Evolutionary conservation across 495 filamentous ascomycete genomes (phyloP).

Genomic region (Hypoxylon cercidicola): DNA sequence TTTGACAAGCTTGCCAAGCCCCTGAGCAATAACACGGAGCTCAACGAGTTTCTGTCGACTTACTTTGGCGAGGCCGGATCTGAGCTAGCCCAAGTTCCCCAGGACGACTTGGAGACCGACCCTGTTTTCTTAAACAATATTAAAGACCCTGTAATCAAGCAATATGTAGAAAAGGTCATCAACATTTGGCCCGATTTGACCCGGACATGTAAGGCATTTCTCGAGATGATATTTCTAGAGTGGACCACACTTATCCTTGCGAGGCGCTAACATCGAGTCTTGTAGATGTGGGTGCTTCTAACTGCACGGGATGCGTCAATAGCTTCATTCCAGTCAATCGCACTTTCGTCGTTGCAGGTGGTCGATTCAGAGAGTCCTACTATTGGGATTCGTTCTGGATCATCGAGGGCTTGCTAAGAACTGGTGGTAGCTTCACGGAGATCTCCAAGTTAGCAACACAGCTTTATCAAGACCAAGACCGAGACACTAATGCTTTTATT

Average conservation of each 20-base stretch:
- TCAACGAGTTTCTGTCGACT: slow-evolving; percentile 54
- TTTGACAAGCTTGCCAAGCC: slow-evolving; percentile 56
- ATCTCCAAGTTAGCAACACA: slow-evolving; percentile 49
- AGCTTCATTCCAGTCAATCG: slow-evolving; percentile 64
- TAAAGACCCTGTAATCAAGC: slow-evolving; percentile 54
- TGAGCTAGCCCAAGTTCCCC: slow-evolving; percentile 57
- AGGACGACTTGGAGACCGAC: slow-evolving; percentile 51
- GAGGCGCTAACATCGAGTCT: slow-evolving; percentile 5
- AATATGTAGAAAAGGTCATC: slow-evolving; percentile 60
- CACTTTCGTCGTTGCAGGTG: slow-evolving; percentile 63
- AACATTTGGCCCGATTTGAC: slow-evolving; percentile 64
- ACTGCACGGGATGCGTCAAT: slow-evolving; percentile 57
- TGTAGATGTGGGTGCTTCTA: slow-evolving; percentile 48
- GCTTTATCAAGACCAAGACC: not conserved
- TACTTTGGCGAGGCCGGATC: slow-evolving; percentile 60
- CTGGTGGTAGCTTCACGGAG: slow-evolving; percentile 57
- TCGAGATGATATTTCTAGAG: not conserved
- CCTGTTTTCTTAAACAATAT: slow-evolving; percentile 56
- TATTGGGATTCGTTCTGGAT: slow-evolving; percentile 67
- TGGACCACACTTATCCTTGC: not conserved
- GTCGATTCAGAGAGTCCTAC: slow-evolving; percentile 62
- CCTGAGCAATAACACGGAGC: slow-evolving; percentile 59
- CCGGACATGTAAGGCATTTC: slow-evolving; percentile 44
- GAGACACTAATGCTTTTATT: not conserved
- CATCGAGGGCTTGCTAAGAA: slow-evolving; percentile 59